Evolutionary conservation across 257 asterid species (phyloP).

Genomic region (Cruciata laevipes): DNA sequence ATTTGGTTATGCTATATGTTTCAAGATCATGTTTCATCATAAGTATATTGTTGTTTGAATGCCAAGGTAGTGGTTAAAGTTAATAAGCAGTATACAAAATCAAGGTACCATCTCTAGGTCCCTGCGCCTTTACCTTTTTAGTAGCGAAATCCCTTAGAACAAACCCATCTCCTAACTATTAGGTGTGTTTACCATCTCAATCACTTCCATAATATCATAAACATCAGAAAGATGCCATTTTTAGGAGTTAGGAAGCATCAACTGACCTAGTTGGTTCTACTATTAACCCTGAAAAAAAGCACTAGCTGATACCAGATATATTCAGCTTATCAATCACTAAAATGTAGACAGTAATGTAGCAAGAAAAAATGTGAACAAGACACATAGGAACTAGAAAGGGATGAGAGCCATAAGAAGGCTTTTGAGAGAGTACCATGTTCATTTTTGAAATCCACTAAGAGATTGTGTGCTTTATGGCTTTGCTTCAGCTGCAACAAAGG

Average conservation of each 20-base stretch:
- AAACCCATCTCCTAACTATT: neutral
- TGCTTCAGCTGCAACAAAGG: slow-evolving; percentile 83
- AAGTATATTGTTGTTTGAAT: neutral
- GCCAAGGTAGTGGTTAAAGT: neutral
- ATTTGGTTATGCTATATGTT: neutral
- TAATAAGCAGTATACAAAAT: neutral
- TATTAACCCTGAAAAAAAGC: neutral
- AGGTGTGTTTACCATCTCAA: neutral
- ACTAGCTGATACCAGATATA: neutral
- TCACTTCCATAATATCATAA: too few relatives aligned
- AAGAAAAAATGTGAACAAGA: neutral
- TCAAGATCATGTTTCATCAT: neutral
- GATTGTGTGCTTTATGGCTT: slow-evolving; percentile 86
- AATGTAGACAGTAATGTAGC: neutral
- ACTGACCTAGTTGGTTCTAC: neutral
- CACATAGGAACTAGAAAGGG: neutral
- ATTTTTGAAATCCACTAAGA: slow-evolving; percentile 77
- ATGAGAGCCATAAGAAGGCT: neutral
- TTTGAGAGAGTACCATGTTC: slow-evolving; percentile 26
- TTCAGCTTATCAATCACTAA: neutral
- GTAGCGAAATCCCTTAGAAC: neutral
- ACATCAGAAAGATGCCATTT: neutral
- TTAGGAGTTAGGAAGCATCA: neutral
- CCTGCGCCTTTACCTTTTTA: neutral
- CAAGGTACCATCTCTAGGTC: neutral